phyloP scores from a whole-genome alignment of 2,329 filamentous ascomycete species.

The Fusarium tricinctum region DNA sequence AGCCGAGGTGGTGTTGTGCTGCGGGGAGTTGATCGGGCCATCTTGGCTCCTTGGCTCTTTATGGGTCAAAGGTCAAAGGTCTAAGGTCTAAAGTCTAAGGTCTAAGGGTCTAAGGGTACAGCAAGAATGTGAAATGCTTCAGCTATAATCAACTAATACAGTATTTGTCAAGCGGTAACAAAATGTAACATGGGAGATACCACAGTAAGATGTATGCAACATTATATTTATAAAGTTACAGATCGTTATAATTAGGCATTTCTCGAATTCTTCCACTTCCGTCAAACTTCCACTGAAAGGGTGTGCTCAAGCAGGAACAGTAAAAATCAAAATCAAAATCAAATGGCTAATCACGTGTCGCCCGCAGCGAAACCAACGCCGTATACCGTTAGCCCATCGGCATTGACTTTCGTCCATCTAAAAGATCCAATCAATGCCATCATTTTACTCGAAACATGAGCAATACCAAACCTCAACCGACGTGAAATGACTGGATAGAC shows the following conservation, averaged over 20 bases:
- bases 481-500: conserved; percentile 6
- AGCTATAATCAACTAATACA: too few species aligned
- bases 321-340: not conserved
- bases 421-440: conserved; percentile 17
- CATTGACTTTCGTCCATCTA: conserved; percentile 9
- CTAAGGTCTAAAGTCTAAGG: too few species aligned
- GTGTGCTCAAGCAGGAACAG: not conserved
- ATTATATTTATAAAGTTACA: not conserved
- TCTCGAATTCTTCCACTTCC: too few species aligned
- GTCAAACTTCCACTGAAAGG: too few species aligned
- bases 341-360: not conserved
- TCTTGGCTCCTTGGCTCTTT: not conserved
- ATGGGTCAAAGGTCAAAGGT: not conserved
- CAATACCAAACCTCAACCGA: conserved; percentile 11
- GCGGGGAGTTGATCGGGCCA: conserved; percentile 31
- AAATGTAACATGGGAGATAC: not conserved
- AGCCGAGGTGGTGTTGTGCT: not conserved
- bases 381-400: conserved; percentile 14
- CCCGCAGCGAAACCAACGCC: not conserved
- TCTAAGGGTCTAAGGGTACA: not conserved
- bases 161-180: not conserved
- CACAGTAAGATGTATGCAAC: not conserved
- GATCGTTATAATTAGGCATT: too few species aligned
- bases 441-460: conserved; percentile 9
- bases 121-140: not conserved